These are phyloP conservation scores for Phytophthora meadii DNA, from an alignment of 352 stramenopile species.

Conservation along the genomic window DNA sequence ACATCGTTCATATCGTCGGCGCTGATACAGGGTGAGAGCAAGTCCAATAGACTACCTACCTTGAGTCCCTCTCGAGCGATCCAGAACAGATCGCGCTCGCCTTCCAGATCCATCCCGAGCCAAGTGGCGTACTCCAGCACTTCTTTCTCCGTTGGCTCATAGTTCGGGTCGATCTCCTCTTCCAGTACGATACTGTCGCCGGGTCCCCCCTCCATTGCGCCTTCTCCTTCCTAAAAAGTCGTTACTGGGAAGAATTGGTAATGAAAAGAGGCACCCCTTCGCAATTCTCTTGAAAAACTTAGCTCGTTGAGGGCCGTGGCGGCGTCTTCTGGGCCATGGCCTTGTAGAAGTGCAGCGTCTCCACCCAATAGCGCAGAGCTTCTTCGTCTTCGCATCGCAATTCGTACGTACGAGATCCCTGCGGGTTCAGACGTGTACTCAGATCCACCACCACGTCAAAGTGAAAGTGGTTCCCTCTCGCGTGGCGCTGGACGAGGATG, in stretches of 20 bases:
- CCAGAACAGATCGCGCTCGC: constrained; percentile 93
- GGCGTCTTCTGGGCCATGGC: constrained; percentile 51
- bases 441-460: constrained; percentile 79
- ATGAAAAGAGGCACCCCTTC: constrained; percentile 21
- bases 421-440: constrained; percentile 65
- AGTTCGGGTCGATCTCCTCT: constrained; percentile 96
- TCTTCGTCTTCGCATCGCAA: constrained; percentile 66
- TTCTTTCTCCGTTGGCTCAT: constrained; percentile 92
- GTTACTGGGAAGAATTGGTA: constrained; percentile 2
- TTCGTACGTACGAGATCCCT: constrained; percentile 72
- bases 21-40: constrained; percentile 1
- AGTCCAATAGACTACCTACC: constrained; percentile 15
- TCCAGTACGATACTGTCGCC: constrained; percentile 92
- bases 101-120: constrained; percentile 95
- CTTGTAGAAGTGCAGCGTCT: constrained; percentile 75
- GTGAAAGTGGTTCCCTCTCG: constrained; percentile 50
- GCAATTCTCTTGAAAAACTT: constrained; percentile 6
- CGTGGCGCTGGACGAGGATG: constrained; percentile 56
- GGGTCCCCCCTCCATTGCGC: constrained; percentile 51
- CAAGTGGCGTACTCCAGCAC: constrained; percentile 95
- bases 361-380: constrained; percentile 68
- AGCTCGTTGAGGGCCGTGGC: constrained; percentile 48
- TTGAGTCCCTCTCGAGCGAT: constrained; percentile 95
- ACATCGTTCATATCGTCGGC: neutral
- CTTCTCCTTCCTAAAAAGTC: constrained; percentile 2